Base-by-base conservation (phyloP, 2,329 filamentous ascomycete genomes). In the Cyphellophora europaea region DNA sequence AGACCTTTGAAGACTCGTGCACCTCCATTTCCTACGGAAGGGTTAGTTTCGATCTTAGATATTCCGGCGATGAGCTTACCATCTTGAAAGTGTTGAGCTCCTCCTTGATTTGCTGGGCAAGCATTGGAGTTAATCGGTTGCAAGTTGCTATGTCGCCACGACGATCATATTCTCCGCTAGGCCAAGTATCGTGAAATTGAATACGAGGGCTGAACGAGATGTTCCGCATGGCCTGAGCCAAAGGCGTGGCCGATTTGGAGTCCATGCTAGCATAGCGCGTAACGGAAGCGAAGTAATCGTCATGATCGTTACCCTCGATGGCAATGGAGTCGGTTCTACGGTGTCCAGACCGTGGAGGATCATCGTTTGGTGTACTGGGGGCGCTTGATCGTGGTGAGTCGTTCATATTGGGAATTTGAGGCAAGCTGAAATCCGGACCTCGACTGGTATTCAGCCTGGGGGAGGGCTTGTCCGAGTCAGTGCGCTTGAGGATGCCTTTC, bases 81-180 rank as follows among this genome's bases (percentile, higher is more conserved):
- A 98, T 98, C 62, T 98, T 98, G 72, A 98, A 98, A 50, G 80
- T 93, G 65, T 98, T 98, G 50, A 98, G 75, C 66, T 98, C 91
- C 65, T 98, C 91, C 65, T 96, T 96, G 65, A 98, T 98, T 61
- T 98, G 91, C 64, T 98, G 91, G 30, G 91, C 91, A 44, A 98
- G 74, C 73, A 95, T 88, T 10, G 91, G 91, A 32, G 91, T 98
- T 49, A 98, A 71, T 47, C 89, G 84, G 57, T 98, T 98, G 75
- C 91, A 98, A 1, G 91, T 98, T 8, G 91, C 88, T 63, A 96
- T 83, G 42, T 98, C 91, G 36, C 91, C 91, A 35, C 91, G 79
- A 43, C 91, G 83, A 58, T 98, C 91, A 54, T 98, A 98, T 58
- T 98, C 91, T 50, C 83, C 82, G 53, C 81, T 85, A 2, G 88